A percentile compares a stretch with the other conserved stretches of the same genome.
Conservation (phyloP, 371 early-diverging fungal genomes). For the Mortierella sp. region DNA sequence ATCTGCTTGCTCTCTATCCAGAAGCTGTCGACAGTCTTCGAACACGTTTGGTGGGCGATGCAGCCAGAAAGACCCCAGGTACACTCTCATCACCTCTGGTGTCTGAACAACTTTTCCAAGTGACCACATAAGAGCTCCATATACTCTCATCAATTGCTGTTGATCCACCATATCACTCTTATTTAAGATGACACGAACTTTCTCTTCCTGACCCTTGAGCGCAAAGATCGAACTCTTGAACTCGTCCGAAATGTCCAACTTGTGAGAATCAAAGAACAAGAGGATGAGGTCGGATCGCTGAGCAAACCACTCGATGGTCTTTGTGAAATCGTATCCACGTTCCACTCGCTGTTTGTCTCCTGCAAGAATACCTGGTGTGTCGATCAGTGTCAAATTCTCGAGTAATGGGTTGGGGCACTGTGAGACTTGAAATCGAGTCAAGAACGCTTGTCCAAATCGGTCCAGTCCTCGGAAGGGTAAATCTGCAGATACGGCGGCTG, state of each 20-base stretch:
- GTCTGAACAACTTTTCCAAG: constrained; percentile 89
- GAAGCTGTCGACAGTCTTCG: constrained; percentile 78
- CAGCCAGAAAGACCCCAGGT: constrained; percentile 85
- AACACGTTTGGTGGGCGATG: constrained; percentile 76
- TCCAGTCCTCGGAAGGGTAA: constrained; percentile 83
- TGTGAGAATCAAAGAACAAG: constrained; percentile 89
- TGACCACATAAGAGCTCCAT: constrained; percentile 96
- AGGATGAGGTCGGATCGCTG: constrained; percentile 88
- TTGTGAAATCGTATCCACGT: constrained; percentile 88
- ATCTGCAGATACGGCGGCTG: constrained; percentile 89
- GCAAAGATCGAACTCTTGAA: constrained; percentile 84
- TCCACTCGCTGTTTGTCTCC: constrained; percentile 86
- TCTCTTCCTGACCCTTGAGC: constrained; percentile 88
- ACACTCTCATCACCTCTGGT: constrained; percentile 91
- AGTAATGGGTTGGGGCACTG: constrained; percentile 79
- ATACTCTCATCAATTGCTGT: constrained; percentile 91
- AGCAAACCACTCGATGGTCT: constrained; percentile 91
- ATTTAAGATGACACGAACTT: constrained; percentile 86
- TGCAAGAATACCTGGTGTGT: constrained; percentile 90
- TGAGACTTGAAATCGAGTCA: constrained; percentile 90
- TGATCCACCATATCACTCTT: constrained; percentile 89
- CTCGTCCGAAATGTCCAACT: constrained; percentile 91
- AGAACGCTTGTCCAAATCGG: constrained; percentile 83
- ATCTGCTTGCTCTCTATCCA: constrained; percentile 84
- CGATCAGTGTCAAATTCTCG: constrained; percentile 86